A percentile compares a stretch with the other conserved stretches of the same genome.
These are phyloP conservation scores for Fusarium algeriense DNA, from an alignment of 2,329 filamentous ascomycete genomes.

Conservation along the genomic window DNA sequence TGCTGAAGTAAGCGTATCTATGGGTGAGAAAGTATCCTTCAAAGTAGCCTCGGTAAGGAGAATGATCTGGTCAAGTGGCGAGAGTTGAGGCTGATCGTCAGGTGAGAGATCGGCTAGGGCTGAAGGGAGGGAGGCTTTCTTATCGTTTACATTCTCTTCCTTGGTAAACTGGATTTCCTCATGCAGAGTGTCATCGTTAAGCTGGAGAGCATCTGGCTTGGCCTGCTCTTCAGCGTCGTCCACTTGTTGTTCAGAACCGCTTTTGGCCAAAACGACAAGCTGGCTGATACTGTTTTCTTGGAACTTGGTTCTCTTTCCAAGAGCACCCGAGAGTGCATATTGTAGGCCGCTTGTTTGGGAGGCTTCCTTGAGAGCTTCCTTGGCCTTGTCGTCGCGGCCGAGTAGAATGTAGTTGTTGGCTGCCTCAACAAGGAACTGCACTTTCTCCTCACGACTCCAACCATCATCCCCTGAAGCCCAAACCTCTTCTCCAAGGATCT, in stretches of 20 bases:
- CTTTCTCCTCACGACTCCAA: slow-evolving; percentile 64
- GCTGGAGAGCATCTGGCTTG: slow-evolving; percentile 75
- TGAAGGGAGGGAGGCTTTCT: slow-evolving; percentile 64
- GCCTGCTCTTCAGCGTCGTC: slow-evolving; percentile 44
- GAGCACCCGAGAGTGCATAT: slow-evolving; percentile 85
- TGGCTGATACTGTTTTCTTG: slow-evolving; percentile 87
- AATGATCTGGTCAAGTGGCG: slow-evolving; percentile 89
- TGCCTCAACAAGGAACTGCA: slow-evolving; percentile 83
- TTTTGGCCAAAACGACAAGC: slow-evolving; percentile 89
- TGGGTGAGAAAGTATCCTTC: slow-evolving; percentile 86
- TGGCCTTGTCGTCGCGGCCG: slow-evolving; percentile 81
- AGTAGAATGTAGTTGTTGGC: slow-evolving; percentile 87
- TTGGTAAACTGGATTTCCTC: slow-evolving; percentile 86
- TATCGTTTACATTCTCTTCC: slow-evolving; percentile 56
- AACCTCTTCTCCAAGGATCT: slow-evolving; percentile 54
- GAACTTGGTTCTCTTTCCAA: slow-evolving; percentile 87
- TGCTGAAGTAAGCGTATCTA: slow-evolving; percentile 89
- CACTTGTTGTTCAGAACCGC: slow-evolving; percentile 56
- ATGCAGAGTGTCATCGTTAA: slow-evolving; percentile 94
- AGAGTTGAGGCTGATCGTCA: slow-evolving; percentile 83
- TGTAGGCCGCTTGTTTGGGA: slow-evolving; percentile 75
- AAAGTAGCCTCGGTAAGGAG: slow-evolving; percentile 89
- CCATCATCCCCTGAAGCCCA: slow-evolving; percentile 52
- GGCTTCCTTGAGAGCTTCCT: slow-evolving; percentile 76
- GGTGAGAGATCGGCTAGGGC: slow-evolving; percentile 76